These are phyloP conservation scores for Quercus robur DNA, from an alignment of 306 rosid genomes.

Conservation along the genomic window DNA sequence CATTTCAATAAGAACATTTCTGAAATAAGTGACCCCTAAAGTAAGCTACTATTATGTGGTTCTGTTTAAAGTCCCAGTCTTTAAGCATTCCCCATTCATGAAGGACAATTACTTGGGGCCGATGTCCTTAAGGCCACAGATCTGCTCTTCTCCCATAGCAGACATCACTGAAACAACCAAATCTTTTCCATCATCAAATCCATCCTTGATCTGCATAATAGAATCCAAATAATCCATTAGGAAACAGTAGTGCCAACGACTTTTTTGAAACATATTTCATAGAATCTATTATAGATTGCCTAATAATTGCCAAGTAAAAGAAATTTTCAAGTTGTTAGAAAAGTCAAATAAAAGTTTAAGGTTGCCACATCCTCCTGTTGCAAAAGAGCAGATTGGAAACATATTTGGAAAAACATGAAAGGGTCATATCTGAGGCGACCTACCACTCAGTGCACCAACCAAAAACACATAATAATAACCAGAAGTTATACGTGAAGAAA, in stretches of 20 bases:
- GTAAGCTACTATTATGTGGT: conserved; percentile 6
- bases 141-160: conserved; percentile 99
- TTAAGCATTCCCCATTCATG: conserved; percentile 13
- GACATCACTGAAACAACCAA: conserved; percentile 91
- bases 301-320: background rate
- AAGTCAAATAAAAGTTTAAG: background rate
- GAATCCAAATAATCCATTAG: background rate
- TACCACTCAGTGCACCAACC: background rate
- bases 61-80: conserved; percentile 11
- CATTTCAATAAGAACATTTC: conserved; percentile 30
- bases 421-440: background rate
- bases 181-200: conserved; percentile 85
- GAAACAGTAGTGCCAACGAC: background rate
- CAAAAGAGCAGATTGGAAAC: background rate
- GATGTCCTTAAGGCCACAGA: conserved; percentile 79
- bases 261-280: background rate
- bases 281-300: background rate
- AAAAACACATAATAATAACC: background rate
- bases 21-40: conserved; percentile 16
- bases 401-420: background rate
- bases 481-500: background rate
- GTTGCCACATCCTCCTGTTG: background rate
- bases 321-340: background rate
- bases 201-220: conserved; percentile 84
- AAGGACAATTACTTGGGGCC: conserved; percentile 67